phyloP scores from a whole-genome alignment of 768 basidiomycete species.

The Lentinula raphanica region DNA sequence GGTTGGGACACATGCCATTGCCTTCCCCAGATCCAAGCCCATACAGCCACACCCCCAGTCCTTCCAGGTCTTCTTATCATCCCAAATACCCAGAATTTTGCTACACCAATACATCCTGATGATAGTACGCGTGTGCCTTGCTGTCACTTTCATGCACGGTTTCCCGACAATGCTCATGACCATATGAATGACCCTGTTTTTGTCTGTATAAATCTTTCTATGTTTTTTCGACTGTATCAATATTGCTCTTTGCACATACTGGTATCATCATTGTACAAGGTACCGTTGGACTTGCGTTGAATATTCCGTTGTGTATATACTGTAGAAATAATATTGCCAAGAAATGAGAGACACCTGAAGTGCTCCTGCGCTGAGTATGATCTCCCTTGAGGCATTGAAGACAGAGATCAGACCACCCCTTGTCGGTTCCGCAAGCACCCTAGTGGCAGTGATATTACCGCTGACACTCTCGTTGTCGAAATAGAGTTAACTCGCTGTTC shows the following conservation, averaged over 20 bases:
- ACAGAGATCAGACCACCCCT: background rate
- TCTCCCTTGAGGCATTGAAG: constrained; percentile 8
- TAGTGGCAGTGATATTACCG: constrained; percentile 8
- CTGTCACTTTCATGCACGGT: no score
- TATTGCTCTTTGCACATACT: no score
- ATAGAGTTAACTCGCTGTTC: constrained; percentile 6
- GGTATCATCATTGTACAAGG: no score
- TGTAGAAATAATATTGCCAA: no score
- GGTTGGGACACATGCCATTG: background rate
- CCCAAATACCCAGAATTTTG: background rate
- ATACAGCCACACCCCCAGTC: background rate
- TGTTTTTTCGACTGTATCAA: no score
- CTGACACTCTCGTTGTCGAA: background rate
- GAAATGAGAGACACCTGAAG: constrained; percentile 6
- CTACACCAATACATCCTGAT: background rate
- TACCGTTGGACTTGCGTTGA: no score
- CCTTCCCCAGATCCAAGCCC: background rate
- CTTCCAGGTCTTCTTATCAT: background rate
- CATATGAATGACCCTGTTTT: no score
- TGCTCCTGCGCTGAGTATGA: constrained; percentile 10
- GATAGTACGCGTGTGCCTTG: no score
- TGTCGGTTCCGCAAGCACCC: constrained; percentile 4
- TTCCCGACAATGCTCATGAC: no score
- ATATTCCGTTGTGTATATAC: no score
- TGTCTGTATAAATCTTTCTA: no score